A percentile compares a stretch with the other conserved stretches of the same genome.
Conservation (phyloP, 208 protist species). For the Leishmania guyanensis region DNA sequence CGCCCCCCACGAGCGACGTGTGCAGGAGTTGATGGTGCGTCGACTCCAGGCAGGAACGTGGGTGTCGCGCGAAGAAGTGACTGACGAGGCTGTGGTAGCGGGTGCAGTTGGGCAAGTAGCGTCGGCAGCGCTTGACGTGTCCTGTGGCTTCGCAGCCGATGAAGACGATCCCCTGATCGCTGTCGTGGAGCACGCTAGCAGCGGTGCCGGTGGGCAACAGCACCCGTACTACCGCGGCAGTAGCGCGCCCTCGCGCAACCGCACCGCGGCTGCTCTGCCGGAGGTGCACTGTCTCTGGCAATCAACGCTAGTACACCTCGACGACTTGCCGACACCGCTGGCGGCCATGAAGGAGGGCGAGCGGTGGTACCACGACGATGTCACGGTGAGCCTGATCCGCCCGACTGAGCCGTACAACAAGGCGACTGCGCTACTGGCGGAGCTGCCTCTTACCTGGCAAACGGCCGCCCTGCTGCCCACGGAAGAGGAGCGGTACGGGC, state of each 20-base stretch:
- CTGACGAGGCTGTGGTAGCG: conserved; percentile 2
- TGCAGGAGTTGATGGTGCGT: conserved; percentile 63
- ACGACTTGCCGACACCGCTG: conserved; percentile 84
- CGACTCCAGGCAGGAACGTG: conserved; percentile 41
- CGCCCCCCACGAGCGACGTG: conserved; percentile 75
- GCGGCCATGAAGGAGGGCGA: conserved; percentile 80
- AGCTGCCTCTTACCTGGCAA: conserved; percentile 34
- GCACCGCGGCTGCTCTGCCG: conserved; percentile 4
- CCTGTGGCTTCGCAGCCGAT: not conserved
- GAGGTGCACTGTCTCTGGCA: conserved; percentile 86
- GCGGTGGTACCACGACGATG: conserved; percentile 90
- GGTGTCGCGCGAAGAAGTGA: conserved; percentile 32
- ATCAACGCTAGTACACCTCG: conserved; percentile 88
- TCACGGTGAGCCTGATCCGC: conserved; percentile 74
- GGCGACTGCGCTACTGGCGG: conserved; percentile 34
- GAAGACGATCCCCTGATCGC: conserved; percentile 29
- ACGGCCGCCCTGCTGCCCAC: conserved; percentile 39
- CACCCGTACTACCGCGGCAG: conserved; percentile 23
- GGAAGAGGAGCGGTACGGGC: conserved; percentile 35
- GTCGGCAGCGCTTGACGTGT: not conserved
- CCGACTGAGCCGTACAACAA: conserved; percentile 74
- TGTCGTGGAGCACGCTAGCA: conserved; percentile 31
- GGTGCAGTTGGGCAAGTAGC: not conserved
- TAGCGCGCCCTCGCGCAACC: conserved; percentile 3
- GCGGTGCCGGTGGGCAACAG: conserved; percentile 3